Evolutionary conservation across 306 rosid species (phyloP).

Genomic region (Prunus armeniaca): DNA sequence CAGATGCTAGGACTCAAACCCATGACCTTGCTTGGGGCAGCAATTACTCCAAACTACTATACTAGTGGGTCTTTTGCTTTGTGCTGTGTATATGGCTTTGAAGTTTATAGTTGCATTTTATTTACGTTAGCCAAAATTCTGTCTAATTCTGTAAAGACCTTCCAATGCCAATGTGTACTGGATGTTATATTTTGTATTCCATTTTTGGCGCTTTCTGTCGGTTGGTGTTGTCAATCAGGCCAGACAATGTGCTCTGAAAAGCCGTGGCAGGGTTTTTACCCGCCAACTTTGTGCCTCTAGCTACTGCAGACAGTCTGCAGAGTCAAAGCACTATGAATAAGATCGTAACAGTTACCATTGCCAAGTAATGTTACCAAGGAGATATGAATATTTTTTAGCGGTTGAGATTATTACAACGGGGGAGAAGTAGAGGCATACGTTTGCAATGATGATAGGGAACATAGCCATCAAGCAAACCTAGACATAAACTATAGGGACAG

Average conservation of each 20-base stretch:
- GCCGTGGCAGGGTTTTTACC: neutral
- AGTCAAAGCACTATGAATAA: neutral
- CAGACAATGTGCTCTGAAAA: neutral
- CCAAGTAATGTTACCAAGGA: neutral
- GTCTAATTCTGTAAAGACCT: neutral
- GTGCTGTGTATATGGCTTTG: neutral
- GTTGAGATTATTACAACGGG: neutral
- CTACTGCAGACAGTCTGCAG: neutral
- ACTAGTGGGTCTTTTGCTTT: too few relatives aligned
- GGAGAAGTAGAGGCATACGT: conserved; percentile 7
- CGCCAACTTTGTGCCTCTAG: neutral
- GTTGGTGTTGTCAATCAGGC: neutral
- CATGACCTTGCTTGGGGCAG: too few relatives aligned
- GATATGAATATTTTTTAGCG: neutral
- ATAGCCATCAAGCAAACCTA: conserved; percentile 8
- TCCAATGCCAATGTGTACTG: neutral
- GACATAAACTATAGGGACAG: conserved; percentile 10
- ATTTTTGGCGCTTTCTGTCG: neutral
- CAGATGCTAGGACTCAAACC: too few relatives aligned
- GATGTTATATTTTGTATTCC: neutral
- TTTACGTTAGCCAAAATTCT: neutral
- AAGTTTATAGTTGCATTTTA: neutral
- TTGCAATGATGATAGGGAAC: conserved; percentile 21
- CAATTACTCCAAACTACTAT: too few relatives aligned
- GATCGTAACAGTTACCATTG: neutral